Percentiles rank a stretch among this genome's conserved stretches.
phyloP scores from a whole-genome alignment of 768 basidiomycete genomes.

The Agrocybe praecox region DNA sequence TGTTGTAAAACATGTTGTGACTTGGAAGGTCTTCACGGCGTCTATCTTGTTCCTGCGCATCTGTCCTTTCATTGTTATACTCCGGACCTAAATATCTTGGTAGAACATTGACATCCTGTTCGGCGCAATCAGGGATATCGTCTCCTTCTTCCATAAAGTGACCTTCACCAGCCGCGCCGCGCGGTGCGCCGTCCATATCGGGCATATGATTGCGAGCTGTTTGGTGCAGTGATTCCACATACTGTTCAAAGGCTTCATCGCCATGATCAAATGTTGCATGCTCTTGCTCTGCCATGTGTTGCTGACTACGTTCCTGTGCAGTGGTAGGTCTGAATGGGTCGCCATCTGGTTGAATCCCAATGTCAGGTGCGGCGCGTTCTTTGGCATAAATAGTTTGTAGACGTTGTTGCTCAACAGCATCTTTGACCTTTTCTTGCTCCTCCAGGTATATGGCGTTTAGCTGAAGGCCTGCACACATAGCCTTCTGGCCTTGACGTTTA shows the following conservation, averaged over 20 bases:
- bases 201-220: not conserved
- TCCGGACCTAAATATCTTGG: no score
- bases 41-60: not conserved
- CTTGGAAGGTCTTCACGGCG: not conserved
- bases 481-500: not conserved
- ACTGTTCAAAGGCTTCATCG: not conserved
- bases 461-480: not conserved
- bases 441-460: not conserved
- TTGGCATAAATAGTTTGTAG: not conserved
- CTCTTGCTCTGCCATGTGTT: no score
- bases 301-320: no score
- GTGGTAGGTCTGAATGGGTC: no score
- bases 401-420: not conserved
- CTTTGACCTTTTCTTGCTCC: not conserved
- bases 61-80: not conserved
- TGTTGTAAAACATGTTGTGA: conserved; percentile 1
- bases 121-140: no score
- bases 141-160: no score
- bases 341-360: no score
- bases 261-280: not conserved
- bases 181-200: no score
- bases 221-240: not conserved
- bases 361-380: not conserved
- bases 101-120: no score
- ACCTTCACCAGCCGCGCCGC: no score